These are phyloP conservation scores for Hypoxylon cercidicola DNA, from an alignment of 495 filamentous ascomycete species.

Conservation along the genomic window DNA sequence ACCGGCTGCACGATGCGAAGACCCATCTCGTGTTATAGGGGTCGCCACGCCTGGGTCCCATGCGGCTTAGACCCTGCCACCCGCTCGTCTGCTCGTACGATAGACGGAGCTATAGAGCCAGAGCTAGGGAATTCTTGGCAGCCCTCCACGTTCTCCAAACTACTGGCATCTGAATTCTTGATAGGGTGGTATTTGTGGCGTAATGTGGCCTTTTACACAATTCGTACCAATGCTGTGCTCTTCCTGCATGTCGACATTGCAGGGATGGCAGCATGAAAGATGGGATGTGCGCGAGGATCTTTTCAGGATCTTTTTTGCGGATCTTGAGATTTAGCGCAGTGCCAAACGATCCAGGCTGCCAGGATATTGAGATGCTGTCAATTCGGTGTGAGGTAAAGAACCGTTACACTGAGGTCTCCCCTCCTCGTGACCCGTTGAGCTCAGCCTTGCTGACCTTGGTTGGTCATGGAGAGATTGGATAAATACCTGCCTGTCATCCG, in stretches of 20 bases:
- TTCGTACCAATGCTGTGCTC: slow-evolving; percentile 14
- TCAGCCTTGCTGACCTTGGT: slow-evolving; percentile 37
- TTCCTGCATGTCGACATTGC: slow-evolving; percentile 18
- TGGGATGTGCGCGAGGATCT: slow-evolving; percentile 27
- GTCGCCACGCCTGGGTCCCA: slow-evolving; percentile 11
- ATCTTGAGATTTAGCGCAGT: slow-evolving; percentile 17
- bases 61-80: no score
- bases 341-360: slow-evolving; percentile 18
- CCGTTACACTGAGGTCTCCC: slow-evolving; percentile 23
- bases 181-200: slow-evolving; percentile 31
- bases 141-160: not conserved
- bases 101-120: slow-evolving; percentile 17
- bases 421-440: slow-evolving; percentile 32
- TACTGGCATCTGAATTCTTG: slow-evolving; percentile 5
- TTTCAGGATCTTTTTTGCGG: slow-evolving; percentile 9
- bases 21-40: slow-evolving; percentile 32
- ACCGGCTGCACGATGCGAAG: no score
- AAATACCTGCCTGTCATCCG: slow-evolving; percentile 22
- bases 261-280: slow-evolving; percentile 38
- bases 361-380: not conserved
- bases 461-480: slow-evolving; percentile 24
- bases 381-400: slow-evolving; percentile 20
- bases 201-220: not conserved
- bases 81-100: slow-evolving; percentile 16
- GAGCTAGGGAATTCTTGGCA: slow-evolving; percentile 20